A percentile compares a stretch with the other conserved stretches of the same genome.
Conservation (phyloP, 345 rosid species). For the Murraya paniculata region DNA sequence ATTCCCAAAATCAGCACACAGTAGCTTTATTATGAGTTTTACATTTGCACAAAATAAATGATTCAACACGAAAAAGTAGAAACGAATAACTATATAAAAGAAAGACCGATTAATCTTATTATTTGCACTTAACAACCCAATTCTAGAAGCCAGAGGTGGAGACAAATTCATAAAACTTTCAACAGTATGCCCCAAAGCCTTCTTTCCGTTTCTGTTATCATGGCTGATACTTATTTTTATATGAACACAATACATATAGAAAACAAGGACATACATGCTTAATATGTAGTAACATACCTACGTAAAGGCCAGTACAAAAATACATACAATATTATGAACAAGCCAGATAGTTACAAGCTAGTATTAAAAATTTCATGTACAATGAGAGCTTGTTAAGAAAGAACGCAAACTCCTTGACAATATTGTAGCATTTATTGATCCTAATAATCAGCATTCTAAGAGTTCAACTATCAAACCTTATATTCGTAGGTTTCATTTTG, state of each 20-base stretch:
- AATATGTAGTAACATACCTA: neutral
- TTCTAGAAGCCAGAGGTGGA: constrained; percentile 16
- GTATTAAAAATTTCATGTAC: neutral
- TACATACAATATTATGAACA: neutral
- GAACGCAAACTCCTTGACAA: neutral
- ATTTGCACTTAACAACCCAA: neutral
- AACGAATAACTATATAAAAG: neutral
- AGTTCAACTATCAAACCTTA: neutral
- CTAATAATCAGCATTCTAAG: neutral
- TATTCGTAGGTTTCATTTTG: too few species aligned
- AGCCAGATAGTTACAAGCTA: neutral
- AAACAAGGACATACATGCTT: neutral
- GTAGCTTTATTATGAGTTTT: too few species aligned
- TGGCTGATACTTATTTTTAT: neutral
- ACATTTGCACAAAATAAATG: too few species aligned
- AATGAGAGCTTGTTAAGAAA: neutral
- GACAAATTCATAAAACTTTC: constrained; percentile 11
- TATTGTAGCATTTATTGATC: neutral
- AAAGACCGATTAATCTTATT: neutral
- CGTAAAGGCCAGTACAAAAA: neutral
- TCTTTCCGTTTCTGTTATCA: neutral
- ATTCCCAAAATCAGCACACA: neutral
- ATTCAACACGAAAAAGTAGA: too few species aligned
- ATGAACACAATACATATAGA: neutral
- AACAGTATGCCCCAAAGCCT: neutral